Conservation (phyloP, 2,329 filamentous ascomycete genomes). For the Colletotrichum sp. region DNA sequence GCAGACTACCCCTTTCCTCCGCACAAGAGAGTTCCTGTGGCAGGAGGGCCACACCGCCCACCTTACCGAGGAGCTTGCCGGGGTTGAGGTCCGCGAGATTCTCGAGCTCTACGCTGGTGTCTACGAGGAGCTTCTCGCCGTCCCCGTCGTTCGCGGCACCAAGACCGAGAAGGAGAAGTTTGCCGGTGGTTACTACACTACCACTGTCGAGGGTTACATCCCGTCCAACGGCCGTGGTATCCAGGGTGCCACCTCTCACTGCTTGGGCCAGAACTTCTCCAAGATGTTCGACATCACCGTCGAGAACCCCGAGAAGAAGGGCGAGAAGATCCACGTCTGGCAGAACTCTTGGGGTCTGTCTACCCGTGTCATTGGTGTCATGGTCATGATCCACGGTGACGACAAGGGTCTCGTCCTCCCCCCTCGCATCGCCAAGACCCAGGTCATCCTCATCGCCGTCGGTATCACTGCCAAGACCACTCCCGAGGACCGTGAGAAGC, state of each 20-base stretch:
- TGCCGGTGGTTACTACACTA: constrained; percentile 94
- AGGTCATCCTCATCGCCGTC: constrained; percentile 88
- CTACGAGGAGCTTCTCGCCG: constrained; percentile 92
- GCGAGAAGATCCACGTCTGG: constrained; percentile 86
- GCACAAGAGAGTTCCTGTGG: constrained; percentile 96
- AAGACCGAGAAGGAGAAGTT: constrained; percentile 99
- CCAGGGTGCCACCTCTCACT: constrained; percentile 94
- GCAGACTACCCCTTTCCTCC: constrained; percentile 84
- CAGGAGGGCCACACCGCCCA: constrained; percentile 95
- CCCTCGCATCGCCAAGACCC: constrained; percentile 85
- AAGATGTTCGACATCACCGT: constrained; percentile 99
- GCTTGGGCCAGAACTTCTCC: constrained; percentile 95
- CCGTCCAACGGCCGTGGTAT: constrained; percentile 95
- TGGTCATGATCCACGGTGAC: constrained; percentile 98
- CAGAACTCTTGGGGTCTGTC: constrained; percentile 99
- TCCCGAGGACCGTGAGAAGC: constrained; percentile 77
- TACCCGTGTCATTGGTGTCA: constrained; percentile 95
- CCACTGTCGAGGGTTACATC: constrained; percentile 96
- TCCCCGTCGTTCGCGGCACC: constrained; percentile 89
- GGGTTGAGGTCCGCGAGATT: constrained; percentile 88
- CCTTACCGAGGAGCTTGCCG: constrained; percentile 81
- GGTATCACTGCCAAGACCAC: constrained; percentile 89
- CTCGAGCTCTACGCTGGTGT: constrained; percentile 91
- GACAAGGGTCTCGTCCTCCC: constrained; percentile 94
- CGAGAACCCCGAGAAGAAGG: constrained; percentile 86